Base-by-base conservation (phyloP, 495 filamentous ascomycete species). In the Aspergillus sclerotiicarbonarius region DNA sequence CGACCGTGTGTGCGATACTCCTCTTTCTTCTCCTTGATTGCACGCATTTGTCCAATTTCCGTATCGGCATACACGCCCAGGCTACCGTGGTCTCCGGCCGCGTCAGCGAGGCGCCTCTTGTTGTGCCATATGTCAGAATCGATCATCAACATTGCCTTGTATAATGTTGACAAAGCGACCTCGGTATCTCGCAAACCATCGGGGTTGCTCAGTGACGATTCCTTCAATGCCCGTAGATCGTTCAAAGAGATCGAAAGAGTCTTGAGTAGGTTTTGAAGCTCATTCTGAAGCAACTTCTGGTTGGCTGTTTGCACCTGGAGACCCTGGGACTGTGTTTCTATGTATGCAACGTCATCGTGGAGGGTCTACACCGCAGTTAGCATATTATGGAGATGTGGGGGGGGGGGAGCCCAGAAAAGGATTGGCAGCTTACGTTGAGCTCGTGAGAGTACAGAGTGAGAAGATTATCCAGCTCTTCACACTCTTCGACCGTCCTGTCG, bases 301-400 rank as follows among this genome's bases (percentile, higher is more conserved):
- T 98, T 98, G 19, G 95, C 92, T 18, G 93, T 91, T 70, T 97
- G 93, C 18, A 98, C 92, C 66, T 98, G 95, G 20, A 98, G 72
- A 73, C 94, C 95, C 74, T 98, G 92, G 6, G 90, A 91, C 68
- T 98, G 94, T 8, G 95, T 90, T 76, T 98, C 94, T 51, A 98
- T 97, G 66, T 93, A 97, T 6, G 92, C 85, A 45, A 98, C 91
- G 72, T 98, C 94, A 33, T 97, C 92, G 54, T 92, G 90, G 3
- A 98, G 79, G 46, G 91, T 98, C 90, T 96, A 57, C 16, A 30
- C n/a, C 13, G 10, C 37, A 35, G 62, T 82, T 67, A 85, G 77
- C 57, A 62, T 61, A 41, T 35, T n/a, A 54, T n/a, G 5, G 16
- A 43, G 32, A 8, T 39, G 1, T 3, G 9, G 8, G 25, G 8